Percentiles rank a stretch among this genome's conserved stretches.
Evolutionary conservation across 106 monocot genomes (phyloP).

Genomic region (Allium sativum): DNA sequence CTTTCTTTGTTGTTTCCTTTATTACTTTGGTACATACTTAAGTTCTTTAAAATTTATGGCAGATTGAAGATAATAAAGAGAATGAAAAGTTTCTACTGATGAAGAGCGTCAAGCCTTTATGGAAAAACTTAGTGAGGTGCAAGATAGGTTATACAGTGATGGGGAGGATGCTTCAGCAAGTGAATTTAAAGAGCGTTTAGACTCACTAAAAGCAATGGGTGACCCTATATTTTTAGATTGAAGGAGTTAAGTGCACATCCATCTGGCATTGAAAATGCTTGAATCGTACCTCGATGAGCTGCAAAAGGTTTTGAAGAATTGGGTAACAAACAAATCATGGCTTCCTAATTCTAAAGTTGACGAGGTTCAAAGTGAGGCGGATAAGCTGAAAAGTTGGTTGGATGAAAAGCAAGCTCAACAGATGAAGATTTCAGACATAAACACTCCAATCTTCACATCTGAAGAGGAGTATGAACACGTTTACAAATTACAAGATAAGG

Average conservation of each 20-base stretch:
- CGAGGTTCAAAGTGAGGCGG: slow-evolving; percentile 63
- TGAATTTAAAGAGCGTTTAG: slow-evolving; percentile 73
- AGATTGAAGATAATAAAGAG: slow-evolving; percentile 74
- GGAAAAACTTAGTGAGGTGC: slow-evolving; percentile 79
- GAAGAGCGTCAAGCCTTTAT: slow-evolving; percentile 50
- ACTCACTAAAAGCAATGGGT: slow-evolving; percentile 64
- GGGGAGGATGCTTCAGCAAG: slow-evolving; percentile 92
- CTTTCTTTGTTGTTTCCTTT: too few species aligned
- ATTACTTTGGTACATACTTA: too few species aligned
- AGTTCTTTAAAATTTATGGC: slow-evolving; percentile 14
- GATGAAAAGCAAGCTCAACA: slow-evolving; percentile 72
- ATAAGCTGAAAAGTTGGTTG: slow-evolving; percentile 67
- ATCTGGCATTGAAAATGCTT: slow-evolving; percentile 61
- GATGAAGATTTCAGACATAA: slow-evolving; percentile 36
- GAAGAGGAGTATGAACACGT: slow-evolving; percentile 65
- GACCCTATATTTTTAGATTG: slow-evolving; percentile 98
- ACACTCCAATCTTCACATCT: slow-evolving; percentile 55
- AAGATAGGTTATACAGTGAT: slow-evolving; percentile 99
- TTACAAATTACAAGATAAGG: slow-evolving; percentile 61
- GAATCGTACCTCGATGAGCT: slow-evolving; percentile 47
- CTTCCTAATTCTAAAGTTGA: slow-evolving; percentile 74
- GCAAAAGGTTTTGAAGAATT: slow-evolving; percentile 71
- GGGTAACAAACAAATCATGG: slow-evolving; percentile 83
- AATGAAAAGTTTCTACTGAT: slow-evolving; percentile 65
- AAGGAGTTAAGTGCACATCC: slow-evolving; percentile 73